Evolutionary conservation across 208 protist genomes (phyloP).

Genomic region (Trypanosoma lewisi): DNA sequence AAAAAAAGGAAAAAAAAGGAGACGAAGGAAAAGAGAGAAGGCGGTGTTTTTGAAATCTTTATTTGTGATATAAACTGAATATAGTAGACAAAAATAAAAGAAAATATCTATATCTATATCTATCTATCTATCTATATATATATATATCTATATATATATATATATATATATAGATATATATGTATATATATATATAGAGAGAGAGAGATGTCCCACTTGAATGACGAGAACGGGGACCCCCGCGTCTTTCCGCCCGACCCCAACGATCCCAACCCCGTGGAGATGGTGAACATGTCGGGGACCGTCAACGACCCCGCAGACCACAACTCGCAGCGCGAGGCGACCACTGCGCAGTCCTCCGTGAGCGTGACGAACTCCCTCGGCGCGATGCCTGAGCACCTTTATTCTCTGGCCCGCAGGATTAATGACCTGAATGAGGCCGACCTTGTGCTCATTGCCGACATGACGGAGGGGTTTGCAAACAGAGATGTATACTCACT

Average conservation of each 20-base stretch:
- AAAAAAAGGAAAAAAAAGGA: too few relatives aligned
- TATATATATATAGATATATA: too few relatives aligned
- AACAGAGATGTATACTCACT: slow-evolving; percentile 70
- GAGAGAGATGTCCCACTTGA: too few relatives aligned
- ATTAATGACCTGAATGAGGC: slow-evolving; percentile 49
- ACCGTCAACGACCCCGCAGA: not conserved
- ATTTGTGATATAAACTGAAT: not conserved
- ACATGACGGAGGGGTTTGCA: slow-evolving; percentile 49
- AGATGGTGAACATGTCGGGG: not conserved
- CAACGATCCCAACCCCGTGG: not conserved
- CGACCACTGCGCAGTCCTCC: not conserved
- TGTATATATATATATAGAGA: too few relatives aligned
- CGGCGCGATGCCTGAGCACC: slow-evolving; percentile 38
- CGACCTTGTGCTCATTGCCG: slow-evolving; percentile 53
- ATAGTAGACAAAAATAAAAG: not conserved
- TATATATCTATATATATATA: not conserved
- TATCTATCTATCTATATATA: too few relatives aligned
- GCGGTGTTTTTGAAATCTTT: not conserved
- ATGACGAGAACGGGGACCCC: too few relatives aligned
- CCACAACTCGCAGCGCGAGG: not conserved
- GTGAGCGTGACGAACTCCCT: not conserved
- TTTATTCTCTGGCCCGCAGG: slow-evolving; percentile 47
- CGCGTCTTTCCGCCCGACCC: too few relatives aligned
- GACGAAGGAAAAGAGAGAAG: not conserved
- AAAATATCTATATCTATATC: too few relatives aligned